phyloP scores from a whole-genome alignment of 768 basidiomycete genomes.

The Hericium alpestre region DNA sequence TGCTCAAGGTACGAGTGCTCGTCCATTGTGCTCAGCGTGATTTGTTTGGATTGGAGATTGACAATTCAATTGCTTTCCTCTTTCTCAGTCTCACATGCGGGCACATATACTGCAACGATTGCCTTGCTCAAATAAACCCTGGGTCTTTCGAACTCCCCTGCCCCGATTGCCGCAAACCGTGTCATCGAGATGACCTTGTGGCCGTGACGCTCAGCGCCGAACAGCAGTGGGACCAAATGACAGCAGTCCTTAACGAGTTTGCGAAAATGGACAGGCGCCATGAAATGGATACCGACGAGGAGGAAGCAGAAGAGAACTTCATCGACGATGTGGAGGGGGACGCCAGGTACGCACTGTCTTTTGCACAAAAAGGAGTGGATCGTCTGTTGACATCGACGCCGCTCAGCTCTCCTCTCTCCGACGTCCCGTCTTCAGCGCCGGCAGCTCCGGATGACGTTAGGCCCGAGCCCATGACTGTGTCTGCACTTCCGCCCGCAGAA shows the following conservation, averaged over 20 bases:
- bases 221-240: constrained; percentile 33
- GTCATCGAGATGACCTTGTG: constrained; percentile 24
- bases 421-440: neutral
- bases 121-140: constrained; percentile 21
- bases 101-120: constrained; percentile 32
- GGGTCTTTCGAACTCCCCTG: constrained; percentile 25
- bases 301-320: constrained; percentile 30
- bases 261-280: constrained; percentile 26
- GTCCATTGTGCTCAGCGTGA: neutral
- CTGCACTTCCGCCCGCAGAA: neutral
- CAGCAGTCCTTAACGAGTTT: constrained; percentile 29
- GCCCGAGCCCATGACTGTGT: neutral
- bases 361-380: neutral
- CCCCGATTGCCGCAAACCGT: constrained; percentile 25
- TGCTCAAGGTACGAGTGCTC: constrained; percentile 24
- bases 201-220: constrained; percentile 27
- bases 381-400: neutral
- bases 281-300: constrained; percentile 30
- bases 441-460: neutral
- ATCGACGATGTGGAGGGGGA: constrained; percentile 17
- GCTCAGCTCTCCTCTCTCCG: neutral
- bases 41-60: neutral
- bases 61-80: neutral
- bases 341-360: neutral
- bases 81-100: constrained; percentile 29